Evolutionary conservation across 805 yeast species (phyloP).

Genomic region (Metschnikowia arizonensis): DNA sequence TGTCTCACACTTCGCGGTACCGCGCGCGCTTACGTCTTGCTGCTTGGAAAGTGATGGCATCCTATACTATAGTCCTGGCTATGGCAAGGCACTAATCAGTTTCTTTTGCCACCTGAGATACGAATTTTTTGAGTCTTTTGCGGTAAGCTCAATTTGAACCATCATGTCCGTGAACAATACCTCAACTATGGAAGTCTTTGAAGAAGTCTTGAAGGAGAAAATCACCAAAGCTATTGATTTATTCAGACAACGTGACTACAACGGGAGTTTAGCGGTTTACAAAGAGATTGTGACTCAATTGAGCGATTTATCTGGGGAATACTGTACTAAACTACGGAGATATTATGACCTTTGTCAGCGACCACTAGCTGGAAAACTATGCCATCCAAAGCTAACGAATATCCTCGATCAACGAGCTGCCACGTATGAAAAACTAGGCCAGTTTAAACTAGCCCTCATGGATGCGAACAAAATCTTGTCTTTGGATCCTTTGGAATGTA

Average conservation of each 20-base stretch:
- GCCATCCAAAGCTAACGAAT: conserved; percentile 36
- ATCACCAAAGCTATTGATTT: conserved; percentile 26
- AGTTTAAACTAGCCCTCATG: conserved; percentile 26
- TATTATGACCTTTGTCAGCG: conserved; percentile 20
- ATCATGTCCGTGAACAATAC: background rate
- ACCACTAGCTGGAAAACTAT: conserved; percentile 28
- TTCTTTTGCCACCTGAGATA: background rate
- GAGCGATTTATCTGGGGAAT: conserved; percentile 12
- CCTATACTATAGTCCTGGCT: background rate
- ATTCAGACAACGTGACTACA: conserved; percentile 29
- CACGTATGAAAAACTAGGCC: conserved; percentile 39
- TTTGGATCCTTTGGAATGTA: conserved; percentile 44
- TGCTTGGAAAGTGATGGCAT: background rate
- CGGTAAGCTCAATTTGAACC: background rate
- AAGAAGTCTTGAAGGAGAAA: conserved; percentile 28
- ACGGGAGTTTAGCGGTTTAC: conserved; percentile 27
- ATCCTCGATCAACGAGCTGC: conserved; percentile 49
- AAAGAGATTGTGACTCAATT: conserved; percentile 23
- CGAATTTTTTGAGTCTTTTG: background rate
- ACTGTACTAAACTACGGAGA: conserved; percentile 16
- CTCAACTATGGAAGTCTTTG: conserved; percentile 18
- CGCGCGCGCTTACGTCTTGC: too few species aligned
- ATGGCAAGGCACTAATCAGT: background rate
- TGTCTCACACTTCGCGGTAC: too few species aligned
- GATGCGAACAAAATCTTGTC: conserved; percentile 35